Conservation (phyloP, 2,329 filamentous ascomycete genomes). For the Ceratocystis lukuohia region DNA sequence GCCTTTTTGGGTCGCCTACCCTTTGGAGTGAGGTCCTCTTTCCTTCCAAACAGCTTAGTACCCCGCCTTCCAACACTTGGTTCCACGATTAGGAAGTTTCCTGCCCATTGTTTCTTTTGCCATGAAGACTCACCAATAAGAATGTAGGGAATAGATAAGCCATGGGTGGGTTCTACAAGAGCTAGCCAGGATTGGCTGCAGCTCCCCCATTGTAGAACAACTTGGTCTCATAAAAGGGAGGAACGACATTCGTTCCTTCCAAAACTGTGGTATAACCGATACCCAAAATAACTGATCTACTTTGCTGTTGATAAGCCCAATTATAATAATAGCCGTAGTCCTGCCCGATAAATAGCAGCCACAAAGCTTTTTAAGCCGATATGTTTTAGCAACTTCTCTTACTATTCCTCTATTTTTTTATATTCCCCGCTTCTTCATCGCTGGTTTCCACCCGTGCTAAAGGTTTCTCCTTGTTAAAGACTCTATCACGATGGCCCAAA, state of each 20-base stretch:
- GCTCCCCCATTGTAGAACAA: background rate
- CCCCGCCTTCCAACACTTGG: too few species aligned
- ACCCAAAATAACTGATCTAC: too few species aligned
- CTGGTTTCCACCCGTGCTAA: background rate
- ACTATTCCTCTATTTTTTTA: background rate
- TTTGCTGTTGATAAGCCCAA: too few species aligned
- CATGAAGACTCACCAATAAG: background rate
- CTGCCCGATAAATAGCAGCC: too few species aligned
- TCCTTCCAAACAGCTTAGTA: too few species aligned
- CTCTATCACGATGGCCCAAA: conserved; percentile 27
- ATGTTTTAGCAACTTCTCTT: background rate
- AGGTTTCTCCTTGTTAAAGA: background rate
- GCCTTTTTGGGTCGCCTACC: too few species aligned
- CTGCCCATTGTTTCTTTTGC: background rate
- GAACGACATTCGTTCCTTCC: background rate
- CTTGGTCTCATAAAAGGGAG: background rate
- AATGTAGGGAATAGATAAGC: background rate
- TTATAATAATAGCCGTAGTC: too few species aligned
- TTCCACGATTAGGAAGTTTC: too few species aligned
- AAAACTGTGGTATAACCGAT: background rate
- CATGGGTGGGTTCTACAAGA: background rate
- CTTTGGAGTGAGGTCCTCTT: too few species aligned
- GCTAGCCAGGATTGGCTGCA: background rate
- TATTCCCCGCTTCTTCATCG: background rate
- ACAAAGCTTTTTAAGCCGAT: too few species aligned